Percentiles rank a stretch among this genome's conserved stretches.
phyloP scores from a whole-genome alignment of 495 filamentous ascomycete species.

The Xylaria palmicola region DNA sequence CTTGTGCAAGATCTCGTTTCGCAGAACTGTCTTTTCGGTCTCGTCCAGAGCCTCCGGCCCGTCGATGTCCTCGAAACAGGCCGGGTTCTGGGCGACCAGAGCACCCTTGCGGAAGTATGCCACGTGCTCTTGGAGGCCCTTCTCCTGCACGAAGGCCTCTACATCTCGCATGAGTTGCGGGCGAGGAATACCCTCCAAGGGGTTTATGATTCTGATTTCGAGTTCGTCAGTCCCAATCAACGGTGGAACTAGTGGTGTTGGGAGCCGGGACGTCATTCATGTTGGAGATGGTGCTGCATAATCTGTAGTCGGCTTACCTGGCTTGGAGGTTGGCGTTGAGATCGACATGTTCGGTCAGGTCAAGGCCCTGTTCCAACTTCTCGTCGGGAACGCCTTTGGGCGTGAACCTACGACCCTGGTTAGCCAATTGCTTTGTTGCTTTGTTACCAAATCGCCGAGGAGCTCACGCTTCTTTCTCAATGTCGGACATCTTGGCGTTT shows the following conservation, averaged over 20 bases:
- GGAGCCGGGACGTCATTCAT: background rate
- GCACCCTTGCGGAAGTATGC: constrained; percentile 59
- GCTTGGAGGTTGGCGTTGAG: constrained; percentile 48
- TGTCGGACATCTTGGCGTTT: constrained; percentile 16
- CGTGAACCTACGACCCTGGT: constrained; percentile 16
- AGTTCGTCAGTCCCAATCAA: constrained; percentile 12
- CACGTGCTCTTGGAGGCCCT: constrained; percentile 50
- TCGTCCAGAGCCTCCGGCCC: constrained; percentile 53
- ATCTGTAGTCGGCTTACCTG: constrained; percentile 29
- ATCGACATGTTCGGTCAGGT: constrained; percentile 37
- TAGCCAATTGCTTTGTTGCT: background rate
- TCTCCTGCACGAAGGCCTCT: constrained; percentile 52
- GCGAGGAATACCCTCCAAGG: constrained; percentile 55
- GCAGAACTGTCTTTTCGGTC: constrained; percentile 53
- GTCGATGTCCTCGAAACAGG: constrained; percentile 48
- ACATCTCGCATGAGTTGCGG: constrained; percentile 55
- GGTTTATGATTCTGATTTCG: constrained; percentile 52
- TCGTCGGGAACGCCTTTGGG: constrained; percentile 32
- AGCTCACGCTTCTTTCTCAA: constrained; percentile 7
- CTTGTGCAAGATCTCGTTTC: constrained; percentile 57
- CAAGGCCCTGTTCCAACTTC: constrained; percentile 36
- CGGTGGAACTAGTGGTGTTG: background rate
- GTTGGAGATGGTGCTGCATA: background rate
- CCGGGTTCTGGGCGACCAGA: constrained; percentile 63
- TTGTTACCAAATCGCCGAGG: background rate